Evolutionary conservation across 768 basidiomycete genomes (phyloP).

Genomic region (Pisolithus tinctorius): DNA sequence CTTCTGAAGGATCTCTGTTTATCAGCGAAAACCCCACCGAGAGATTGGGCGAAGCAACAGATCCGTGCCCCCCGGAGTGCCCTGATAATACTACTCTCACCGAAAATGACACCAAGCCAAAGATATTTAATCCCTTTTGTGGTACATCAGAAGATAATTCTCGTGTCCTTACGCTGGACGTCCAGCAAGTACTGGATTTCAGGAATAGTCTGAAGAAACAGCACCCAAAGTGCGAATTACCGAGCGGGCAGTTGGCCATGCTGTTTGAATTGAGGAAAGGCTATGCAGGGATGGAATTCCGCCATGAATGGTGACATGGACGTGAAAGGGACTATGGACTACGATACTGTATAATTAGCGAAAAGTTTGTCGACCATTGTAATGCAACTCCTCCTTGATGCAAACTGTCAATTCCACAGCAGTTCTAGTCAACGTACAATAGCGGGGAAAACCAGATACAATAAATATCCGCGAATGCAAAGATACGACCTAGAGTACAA

Average conservation of each 20-base stretch:
- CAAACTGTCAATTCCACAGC: too few species aligned
- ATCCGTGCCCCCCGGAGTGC: neutral
- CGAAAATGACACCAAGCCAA: neutral
- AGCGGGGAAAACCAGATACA: too few species aligned
- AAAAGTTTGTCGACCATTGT: too few species aligned
- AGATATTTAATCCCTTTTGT: neutral
- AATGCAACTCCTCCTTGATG: too few species aligned
- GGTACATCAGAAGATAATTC: neutral
- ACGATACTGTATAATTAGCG: neutral
- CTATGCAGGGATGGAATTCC: conserved; percentile 16
- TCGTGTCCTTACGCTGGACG: conserved; percentile 10
- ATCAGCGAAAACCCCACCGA: too few species aligned
- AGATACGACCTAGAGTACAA: too few species aligned
- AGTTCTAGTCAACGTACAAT: too few species aligned
- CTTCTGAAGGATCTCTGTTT: too few species aligned
- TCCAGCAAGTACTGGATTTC: conserved; percentile 11
- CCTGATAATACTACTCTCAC: conserved; percentile 8
- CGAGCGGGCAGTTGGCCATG: conserved; percentile 8
- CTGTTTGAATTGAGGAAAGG: conserved; percentile 17
- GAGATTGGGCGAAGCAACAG: neutral
- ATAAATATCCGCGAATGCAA: too few species aligned
- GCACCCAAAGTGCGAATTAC: conserved; percentile 1
- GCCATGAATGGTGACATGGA: conserved; percentile 19
- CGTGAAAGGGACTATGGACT: neutral
- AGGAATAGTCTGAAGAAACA: conserved; percentile 7